Base-by-base conservation (phyloP, 768 basidiomycete genomes). In the Boletellus ananas region DNA sequence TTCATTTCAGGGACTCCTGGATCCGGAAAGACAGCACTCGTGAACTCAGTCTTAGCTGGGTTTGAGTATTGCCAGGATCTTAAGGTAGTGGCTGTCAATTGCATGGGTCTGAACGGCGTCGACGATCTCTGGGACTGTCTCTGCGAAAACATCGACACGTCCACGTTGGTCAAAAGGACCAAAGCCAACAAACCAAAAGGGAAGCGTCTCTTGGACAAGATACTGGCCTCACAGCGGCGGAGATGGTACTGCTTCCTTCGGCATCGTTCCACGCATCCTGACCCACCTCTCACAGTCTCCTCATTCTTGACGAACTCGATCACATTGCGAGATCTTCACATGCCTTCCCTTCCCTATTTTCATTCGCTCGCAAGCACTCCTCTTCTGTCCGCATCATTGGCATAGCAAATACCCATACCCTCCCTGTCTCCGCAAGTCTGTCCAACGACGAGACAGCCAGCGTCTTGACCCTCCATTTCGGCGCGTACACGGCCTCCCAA, bases 1-100 rank as follows among this genome's bases (percentile, higher is more conserved):
- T 97, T 94, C 67, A 84, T 97, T 45, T 94, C 94, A 9, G 95
- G 95, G 9, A 82, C 91, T 2, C 93, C 94, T 4, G 95, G 94
- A 1, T 92, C 91, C 3, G 92, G 92, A 17, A 94, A 95, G 72
- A 94, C 90, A 2, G 92, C 90, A 0, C 72, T 95, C 4, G 80
- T 93, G 23, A 84, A 85, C 58, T 73, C 83, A 5, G 70, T 90
- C 25, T 65, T 94, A 18, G 50, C 66, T n/a, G 67, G 70, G 8
- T 55, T 78, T 23, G 66, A 72, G 21, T 71, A 73, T 27, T 56
- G 57, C 37, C 47, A 59, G 6, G 64, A 74, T n/a, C 63, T 79
- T 38, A 76, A 73, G 55, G 70, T 84, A 12, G 64, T 84, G 37
- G 72, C 76, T 45, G 69, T 91, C 57, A 94, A 93, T 61, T 94